Evolutionary conservation across 148 eudicot genomes (phyloP).

Genomic region (Limonium bicolor): DNA sequence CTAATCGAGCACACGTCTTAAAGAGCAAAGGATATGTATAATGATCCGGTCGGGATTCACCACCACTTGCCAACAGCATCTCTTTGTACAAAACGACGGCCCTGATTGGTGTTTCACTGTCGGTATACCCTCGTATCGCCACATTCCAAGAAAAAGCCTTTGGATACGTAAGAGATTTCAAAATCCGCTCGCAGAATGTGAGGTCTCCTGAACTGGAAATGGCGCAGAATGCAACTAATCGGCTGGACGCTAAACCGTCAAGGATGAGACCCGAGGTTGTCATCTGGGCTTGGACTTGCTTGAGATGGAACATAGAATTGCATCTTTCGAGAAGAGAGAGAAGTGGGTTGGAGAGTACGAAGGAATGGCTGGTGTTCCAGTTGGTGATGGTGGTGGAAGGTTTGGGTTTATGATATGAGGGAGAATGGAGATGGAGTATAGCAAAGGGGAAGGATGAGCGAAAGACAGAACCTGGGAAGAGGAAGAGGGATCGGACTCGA

Average conservation of each 20-base stretch:
- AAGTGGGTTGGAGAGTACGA: slow-evolving; percentile 38
- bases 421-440: too few species aligned
- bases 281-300: slow-evolving; percentile 46
- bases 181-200: slow-evolving; percentile 16
- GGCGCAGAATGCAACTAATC: slow-evolving; percentile 47
- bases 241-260: slow-evolving; percentile 34
- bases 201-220: slow-evolving; percentile 29
- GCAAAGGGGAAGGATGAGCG: too few species aligned
- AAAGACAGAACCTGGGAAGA: too few species aligned
- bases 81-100: slow-evolving; percentile 23
- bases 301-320: slow-evolving; percentile 28
- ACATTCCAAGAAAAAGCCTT: slow-evolving; percentile 39
- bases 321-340: slow-evolving; percentile 33
- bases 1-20: slow-evolving; percentile 26
- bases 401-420: slow-evolving; percentile 21
- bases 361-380: slow-evolving; percentile 44
- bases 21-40: slow-evolving; percentile 38
- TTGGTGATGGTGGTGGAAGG: slow-evolving; percentile 23
- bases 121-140: slow-evolving; percentile 28
- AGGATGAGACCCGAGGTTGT: slow-evolving; percentile 24
- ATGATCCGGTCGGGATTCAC: slow-evolving; percentile 25
- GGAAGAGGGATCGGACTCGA: too few species aligned
- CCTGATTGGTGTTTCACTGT: slow-evolving; percentile 13
- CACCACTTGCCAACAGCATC: slow-evolving; percentile 20
- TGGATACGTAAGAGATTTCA: slow-evolving; percentile 15